A percentile compares a stretch with the other conserved stretches of the same genome.
Conservation (phyloP, 805 yeast genomes). For the Candida ponderosae region DNA sequence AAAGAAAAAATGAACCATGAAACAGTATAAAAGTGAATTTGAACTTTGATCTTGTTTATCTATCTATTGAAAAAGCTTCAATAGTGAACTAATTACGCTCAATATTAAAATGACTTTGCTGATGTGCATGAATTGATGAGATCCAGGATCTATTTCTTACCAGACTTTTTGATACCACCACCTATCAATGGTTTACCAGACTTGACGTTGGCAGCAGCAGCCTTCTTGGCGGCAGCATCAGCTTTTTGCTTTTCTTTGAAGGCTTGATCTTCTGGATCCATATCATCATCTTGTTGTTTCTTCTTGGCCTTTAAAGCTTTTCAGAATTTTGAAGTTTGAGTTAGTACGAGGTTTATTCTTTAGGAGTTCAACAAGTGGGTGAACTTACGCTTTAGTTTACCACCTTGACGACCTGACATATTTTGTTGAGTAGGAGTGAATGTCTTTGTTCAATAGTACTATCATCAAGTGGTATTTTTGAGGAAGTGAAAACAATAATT, state of each 20-base stretch:
- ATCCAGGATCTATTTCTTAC: slow-evolving; percentile 33
- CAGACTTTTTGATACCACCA: slow-evolving; percentile 94
- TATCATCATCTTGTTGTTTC: slow-evolving; percentile 68
- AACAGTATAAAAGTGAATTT: too few species aligned
- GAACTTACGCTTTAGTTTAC: slow-evolving; percentile 78
- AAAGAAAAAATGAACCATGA: too few species aligned
- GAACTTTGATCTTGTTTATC: too few species aligned
- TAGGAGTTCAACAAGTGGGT: too few species aligned
- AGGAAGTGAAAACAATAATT: too few species aligned
- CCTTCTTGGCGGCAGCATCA: slow-evolving; percentile 89
- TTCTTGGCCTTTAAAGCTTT: slow-evolving; percentile 46
- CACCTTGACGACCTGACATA: slow-evolving; percentile 99
- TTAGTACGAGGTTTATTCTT: too few species aligned
- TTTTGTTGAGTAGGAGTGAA: too few species aligned
- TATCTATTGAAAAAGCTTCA: not conserved
- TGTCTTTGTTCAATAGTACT: too few species aligned
- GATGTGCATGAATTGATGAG: not conserved
- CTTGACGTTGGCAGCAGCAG: slow-evolving; percentile 77
- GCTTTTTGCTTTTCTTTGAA: slow-evolving; percentile 93
- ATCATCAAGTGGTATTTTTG: too few species aligned
- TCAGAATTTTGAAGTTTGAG: too few species aligned
- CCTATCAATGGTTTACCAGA: slow-evolving; percentile 89
- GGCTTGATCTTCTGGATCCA: slow-evolving; percentile 84
- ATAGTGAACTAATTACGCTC: too few species aligned
- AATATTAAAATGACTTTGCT: too few species aligned